A percentile compares a stretch with the other conserved stretches of the same genome.
Evolutionary conservation across 768 basidiomycete species (phyloP).

Genomic region (Russula compacta): DNA sequence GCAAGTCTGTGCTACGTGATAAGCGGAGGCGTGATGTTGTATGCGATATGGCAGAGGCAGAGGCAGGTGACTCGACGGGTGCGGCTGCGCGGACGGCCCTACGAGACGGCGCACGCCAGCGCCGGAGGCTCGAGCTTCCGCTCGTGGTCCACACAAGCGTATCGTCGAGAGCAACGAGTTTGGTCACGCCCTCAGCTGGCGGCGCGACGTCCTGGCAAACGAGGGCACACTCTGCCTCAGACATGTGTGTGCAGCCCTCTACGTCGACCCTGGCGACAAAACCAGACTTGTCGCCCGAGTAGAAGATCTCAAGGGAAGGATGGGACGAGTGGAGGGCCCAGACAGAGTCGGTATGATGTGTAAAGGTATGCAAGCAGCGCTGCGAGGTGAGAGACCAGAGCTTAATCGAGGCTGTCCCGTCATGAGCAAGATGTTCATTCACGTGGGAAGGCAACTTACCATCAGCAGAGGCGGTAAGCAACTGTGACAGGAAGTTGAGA

Average conservation of each 20-base stretch:
- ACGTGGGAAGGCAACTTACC: slow-evolving; percentile 27
- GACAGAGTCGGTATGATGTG: slow-evolving; percentile 88
- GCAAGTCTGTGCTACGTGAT: slow-evolving; percentile 16
- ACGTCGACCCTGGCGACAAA: slow-evolving; percentile 87
- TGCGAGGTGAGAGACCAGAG: slow-evolving; percentile 90
- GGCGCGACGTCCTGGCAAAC: slow-evolving; percentile 52
- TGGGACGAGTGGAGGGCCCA: slow-evolving; percentile 90
- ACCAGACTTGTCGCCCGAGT: slow-evolving; percentile 92
- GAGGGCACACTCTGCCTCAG: slow-evolving; percentile 83
- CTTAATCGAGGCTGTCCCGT: slow-evolving; percentile 59
- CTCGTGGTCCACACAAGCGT: slow-evolving; percentile 85
- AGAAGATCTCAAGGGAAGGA: slow-evolving; percentile 80
- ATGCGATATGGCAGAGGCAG: neutral
- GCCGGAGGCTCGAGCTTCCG: slow-evolving; percentile 67
- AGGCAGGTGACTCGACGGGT: slow-evolving; percentile 12
- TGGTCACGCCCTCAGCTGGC: slow-evolving; percentile 64
- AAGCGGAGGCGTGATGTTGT: slow-evolving; percentile 1
- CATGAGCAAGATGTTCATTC: slow-evolving; percentile 9
- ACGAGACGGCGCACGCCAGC: slow-evolving; percentile 67
- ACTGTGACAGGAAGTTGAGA: slow-evolving; percentile 29
- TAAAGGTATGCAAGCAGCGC: slow-evolving; percentile 91
- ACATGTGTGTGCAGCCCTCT: slow-evolving; percentile 67
- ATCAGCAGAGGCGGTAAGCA: slow-evolving; percentile 82
- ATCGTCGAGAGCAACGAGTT: slow-evolving; percentile 76
- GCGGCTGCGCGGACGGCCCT: slow-evolving; percentile 29